phyloP scores from a whole-genome alignment of 371 early-diverging fungal species.

The Apophysomyces ossiformis region DNA sequence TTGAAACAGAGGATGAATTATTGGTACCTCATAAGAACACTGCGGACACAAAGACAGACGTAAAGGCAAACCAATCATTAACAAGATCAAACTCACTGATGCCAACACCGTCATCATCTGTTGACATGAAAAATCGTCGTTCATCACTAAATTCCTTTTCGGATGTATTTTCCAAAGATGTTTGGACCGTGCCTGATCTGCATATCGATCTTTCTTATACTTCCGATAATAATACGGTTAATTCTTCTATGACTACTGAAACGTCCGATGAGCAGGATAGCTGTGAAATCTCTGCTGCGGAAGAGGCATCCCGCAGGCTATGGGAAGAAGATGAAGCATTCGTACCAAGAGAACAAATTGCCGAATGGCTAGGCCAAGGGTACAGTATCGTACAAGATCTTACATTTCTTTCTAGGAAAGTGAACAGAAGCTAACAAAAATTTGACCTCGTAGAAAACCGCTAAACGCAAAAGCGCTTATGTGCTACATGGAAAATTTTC shows the following conservation, averaged over 20 bases:
- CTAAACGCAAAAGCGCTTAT: conserved; percentile 62
- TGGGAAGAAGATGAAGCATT: conserved; percentile 49
- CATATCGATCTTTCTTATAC: not conserved
- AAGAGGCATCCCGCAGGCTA: conserved; percentile 35
- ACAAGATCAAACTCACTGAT: conserved; percentile 9
- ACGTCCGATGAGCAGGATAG: not conserved
- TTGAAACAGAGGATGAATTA: conserved; percentile 16
- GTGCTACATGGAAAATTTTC: conserved; percentile 77
- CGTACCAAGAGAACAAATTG: conserved; percentile 45
- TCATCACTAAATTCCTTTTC: not conserved
- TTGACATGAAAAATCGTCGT: not conserved
- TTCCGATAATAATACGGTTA: not conserved
- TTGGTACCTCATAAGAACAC: conserved; percentile 6
- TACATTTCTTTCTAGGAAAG: too few relatives aligned
- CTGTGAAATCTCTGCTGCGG: conserved; percentile 20
- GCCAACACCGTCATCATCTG: not conserved
- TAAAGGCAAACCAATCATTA: conserved; percentile 15
- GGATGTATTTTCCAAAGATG: conserved; percentile 1
- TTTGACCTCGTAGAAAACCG: conserved; percentile 28
- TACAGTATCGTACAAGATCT: conserved; percentile 5
- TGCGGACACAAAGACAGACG: conserved; percentile 13
- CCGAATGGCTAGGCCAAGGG: conserved; percentile 57
- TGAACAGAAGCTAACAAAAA: not conserved
- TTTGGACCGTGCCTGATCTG: not conserved
- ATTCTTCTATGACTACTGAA: not conserved